These are phyloP conservation scores for Corymbia citriodora DNA, from an alignment of 441 rosid species.

Conservation along the genomic window DNA sequence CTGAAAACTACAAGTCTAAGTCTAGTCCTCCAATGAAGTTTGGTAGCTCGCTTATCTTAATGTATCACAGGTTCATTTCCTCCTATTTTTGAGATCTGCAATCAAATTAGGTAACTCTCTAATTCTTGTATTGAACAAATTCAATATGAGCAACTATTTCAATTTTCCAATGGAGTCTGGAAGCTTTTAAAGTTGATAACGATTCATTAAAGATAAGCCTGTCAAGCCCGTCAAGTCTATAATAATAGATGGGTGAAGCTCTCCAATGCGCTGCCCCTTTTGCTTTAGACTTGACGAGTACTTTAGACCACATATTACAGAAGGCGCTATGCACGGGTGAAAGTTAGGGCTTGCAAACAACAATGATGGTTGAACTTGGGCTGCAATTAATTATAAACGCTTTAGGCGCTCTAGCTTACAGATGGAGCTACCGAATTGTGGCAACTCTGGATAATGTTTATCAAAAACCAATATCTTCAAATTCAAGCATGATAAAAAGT, in stretches of 20 bases:
- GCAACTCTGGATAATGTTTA: not conserved
- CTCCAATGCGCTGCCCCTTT: not conserved
- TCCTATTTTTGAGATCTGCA: not conserved
- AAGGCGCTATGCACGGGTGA: not conserved
- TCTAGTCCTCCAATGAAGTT: not conserved
- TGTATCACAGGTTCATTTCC: not conserved
- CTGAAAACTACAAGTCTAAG: accelerated
- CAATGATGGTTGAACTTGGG: accelerated
- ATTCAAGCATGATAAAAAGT: not conserved
- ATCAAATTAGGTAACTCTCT: not conserved
- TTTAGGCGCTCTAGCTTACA: not conserved
- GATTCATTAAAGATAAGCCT: not conserved
- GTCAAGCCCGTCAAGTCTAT: no score
- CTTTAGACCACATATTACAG: not conserved
- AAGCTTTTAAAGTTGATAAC: not conserved
- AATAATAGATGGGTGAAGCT: not conserved
- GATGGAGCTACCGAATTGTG: not conserved
- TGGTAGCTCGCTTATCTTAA: not conserved
- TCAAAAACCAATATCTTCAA: not conserved
- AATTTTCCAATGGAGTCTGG: not conserved
- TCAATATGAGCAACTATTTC: not conserved
- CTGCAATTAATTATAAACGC: accelerated
- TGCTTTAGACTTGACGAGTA: not conserved
- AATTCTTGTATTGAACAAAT: not conserved
- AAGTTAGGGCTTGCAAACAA: not conserved